Evolutionary conservation across 2,329 filamentous ascomycete species (phyloP).

Genomic region (Aspergillus ochraceus): DNA sequence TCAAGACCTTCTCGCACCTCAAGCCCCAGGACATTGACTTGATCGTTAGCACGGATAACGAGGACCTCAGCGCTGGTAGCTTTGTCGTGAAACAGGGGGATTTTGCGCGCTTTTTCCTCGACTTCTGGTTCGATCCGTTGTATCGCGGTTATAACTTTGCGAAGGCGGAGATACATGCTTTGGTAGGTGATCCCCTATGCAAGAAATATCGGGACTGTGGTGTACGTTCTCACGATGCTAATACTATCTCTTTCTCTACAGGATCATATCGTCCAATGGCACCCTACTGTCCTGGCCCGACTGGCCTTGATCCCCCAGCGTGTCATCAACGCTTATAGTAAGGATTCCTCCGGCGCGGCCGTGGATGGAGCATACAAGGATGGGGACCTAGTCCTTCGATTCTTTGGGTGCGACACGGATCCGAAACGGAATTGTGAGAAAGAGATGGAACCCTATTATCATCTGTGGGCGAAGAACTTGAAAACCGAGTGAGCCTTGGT

Average conservation of each 20-base stretch:
- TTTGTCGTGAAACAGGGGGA: conserved; percentile 80
- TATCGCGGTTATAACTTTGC: conserved; percentile 96
- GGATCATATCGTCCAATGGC: conserved; percentile 94
- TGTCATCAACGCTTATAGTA: conserved; percentile 75
- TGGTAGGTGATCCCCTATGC: conserved; percentile 59
- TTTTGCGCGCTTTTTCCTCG: conserved; percentile 89
- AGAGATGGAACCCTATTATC: conserved; percentile 62
- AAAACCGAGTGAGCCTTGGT: conserved; percentile 18
- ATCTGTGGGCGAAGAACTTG: conserved; percentile 40
- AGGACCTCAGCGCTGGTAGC: conserved; percentile 74
- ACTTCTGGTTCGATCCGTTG: conserved; percentile 93
- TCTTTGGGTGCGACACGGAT: conserved; percentile 67
- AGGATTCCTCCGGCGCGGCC: conserved; percentile 37
- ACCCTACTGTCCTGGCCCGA: conserved; percentile 89
- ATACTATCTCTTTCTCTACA: conserved; percentile 35
- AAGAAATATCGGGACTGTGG: neutral
- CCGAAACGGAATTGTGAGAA: conserved; percentile 64
- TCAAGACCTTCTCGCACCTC: conserved; percentile 88
- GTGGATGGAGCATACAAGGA: conserved; percentile 69
- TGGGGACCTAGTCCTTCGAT: conserved; percentile 80
- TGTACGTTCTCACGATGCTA: neutral
- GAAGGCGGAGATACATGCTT: conserved; percentile 85
- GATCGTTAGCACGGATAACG: conserved; percentile 79
- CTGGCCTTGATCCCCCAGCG: conserved; percentile 87
- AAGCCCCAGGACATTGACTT: conserved; percentile 75